Evolutionary conservation across 805 yeast species (phyloP).

Genomic region (Ogataea siamensis): DNA sequence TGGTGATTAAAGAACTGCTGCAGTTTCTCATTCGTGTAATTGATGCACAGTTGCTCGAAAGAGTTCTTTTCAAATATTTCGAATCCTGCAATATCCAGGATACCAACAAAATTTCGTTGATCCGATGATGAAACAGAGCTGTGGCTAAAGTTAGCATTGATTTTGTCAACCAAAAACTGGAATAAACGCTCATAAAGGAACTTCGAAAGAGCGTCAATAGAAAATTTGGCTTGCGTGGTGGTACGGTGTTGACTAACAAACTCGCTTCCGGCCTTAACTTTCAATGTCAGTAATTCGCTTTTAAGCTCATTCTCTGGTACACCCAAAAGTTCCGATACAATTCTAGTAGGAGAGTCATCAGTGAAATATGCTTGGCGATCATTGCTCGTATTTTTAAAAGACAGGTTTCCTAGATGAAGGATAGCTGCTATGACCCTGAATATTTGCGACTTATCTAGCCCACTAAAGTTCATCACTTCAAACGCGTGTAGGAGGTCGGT

Average conservation of each 20-base stretch:
- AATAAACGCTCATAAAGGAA: conserved; percentile 82
- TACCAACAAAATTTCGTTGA: conserved; percentile 48
- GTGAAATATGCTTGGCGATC: conserved; percentile 75
- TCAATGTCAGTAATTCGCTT: conserved; percentile 68
- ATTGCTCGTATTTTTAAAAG: conserved; percentile 56
- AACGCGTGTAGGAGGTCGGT: conserved; percentile 62
- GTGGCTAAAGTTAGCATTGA: conserved; percentile 59
- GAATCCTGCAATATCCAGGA: conserved; percentile 61
- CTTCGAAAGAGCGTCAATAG: conserved; percentile 86
- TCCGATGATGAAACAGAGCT: conserved; percentile 23
- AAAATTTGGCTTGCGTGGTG: conserved; percentile 73
- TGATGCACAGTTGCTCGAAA: conserved; percentile 60
- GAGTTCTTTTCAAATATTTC: conserved; percentile 58
- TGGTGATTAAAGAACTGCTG: conserved; percentile 65
- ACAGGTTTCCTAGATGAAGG: conserved; percentile 82
- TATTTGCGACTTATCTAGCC: conserved; percentile 53
- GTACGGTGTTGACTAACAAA: conserved; percentile 75
- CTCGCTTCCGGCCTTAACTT: conserved; percentile 89
- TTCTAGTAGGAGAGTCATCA: conserved; percentile 48
- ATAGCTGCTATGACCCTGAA: conserved; percentile 71
- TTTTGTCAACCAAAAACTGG: conserved; percentile 68
- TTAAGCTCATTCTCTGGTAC: conserved; percentile 48
- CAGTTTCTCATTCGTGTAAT: conserved; percentile 57
- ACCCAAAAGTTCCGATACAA: conserved; percentile 63
- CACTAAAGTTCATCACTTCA: conserved; percentile 65